phyloP scores from a whole-genome alignment of 2,329 filamentous ascomycete species.

The Stemphylium beticola region DNA sequence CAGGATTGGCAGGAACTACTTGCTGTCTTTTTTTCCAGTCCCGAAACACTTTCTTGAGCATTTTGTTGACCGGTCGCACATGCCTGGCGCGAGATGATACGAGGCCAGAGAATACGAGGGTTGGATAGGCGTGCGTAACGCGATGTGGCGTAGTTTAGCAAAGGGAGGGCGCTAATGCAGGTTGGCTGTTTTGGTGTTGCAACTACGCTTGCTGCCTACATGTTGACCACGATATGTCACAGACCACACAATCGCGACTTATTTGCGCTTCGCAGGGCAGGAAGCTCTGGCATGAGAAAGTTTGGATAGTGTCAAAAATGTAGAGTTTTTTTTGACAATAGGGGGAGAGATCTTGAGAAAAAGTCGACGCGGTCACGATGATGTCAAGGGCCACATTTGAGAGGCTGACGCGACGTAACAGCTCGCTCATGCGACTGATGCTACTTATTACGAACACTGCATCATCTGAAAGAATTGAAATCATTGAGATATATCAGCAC shows the following conservation, averaged over 20 bases:
- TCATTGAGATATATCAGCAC: too few species aligned
- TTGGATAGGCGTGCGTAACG: background rate
- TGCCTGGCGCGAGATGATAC: background rate
- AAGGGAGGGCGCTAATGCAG: slow-evolving; percentile 6
- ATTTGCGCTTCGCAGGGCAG: background rate
- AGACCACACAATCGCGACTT: background rate
- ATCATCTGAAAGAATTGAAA: too few species aligned
- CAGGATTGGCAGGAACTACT: background rate
- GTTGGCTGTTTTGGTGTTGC: slow-evolving; percentile 5
- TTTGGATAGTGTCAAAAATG: background rate
- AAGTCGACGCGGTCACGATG: slow-evolving; percentile 22
- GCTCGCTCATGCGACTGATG: background rate
- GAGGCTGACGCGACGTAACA: background rate
- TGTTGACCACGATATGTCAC: background rate
- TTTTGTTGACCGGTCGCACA: background rate
- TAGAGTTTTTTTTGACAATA: background rate
- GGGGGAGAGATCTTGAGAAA: background rate
- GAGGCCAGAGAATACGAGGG: background rate
- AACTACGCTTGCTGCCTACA: background rate
- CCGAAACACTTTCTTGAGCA: background rate
- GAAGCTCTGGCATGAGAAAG: background rate
- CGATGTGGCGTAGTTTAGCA: background rate
- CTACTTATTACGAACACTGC: too few species aligned
- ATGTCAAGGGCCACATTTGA: slow-evolving; percentile 11
- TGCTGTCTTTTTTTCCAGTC: background rate